phyloP scores from a whole-genome alignment of 768 basidiomycete species.

The Calvatia gigantea region DNA sequence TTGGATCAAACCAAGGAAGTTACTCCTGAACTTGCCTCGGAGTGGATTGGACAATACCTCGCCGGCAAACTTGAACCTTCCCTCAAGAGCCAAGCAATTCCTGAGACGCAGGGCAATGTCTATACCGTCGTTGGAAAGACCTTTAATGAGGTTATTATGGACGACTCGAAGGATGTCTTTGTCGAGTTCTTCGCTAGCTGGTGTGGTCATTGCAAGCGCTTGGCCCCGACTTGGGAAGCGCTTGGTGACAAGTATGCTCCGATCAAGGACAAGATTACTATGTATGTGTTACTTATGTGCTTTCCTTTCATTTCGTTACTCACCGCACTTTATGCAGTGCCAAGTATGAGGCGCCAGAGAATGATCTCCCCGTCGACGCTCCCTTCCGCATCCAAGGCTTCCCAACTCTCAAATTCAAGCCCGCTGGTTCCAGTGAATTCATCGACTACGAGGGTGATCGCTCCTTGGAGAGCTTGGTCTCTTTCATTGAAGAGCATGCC shows the following conservation, averaged over 20 bases:
- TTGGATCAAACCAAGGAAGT: slow-evolving; percentile 65
- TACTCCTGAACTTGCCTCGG: slow-evolving; percentile 50
- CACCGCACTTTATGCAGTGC: slow-evolving; percentile 46
- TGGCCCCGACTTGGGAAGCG: slow-evolving; percentile 91
- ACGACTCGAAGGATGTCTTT: slow-evolving; percentile 91
- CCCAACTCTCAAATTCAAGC: slow-evolving; percentile 97
- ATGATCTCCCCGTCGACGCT: slow-evolving; percentile 87
- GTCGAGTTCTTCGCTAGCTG: slow-evolving; percentile 97
- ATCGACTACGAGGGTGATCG: slow-evolving; percentile 93
- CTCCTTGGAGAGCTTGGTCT: slow-evolving; percentile 78
- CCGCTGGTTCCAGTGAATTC: slow-evolving; percentile 82
- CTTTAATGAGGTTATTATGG: slow-evolving; percentile 83
- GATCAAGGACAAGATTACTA: slow-evolving; percentile 70
- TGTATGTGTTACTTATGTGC: slow-evolving; percentile 45
- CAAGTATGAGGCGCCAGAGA: slow-evolving; percentile 95
- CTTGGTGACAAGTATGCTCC: slow-evolving; percentile 81
- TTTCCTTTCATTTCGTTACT: slow-evolving; percentile 11
- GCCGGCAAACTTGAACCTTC: slow-evolving; percentile 73
- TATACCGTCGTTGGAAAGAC: slow-evolving; percentile 82
- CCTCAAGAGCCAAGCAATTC: slow-evolving; percentile 89
- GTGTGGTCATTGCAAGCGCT: slow-evolving; percentile 97
- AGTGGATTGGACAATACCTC: slow-evolving; percentile 62
- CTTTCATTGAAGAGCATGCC: slow-evolving; percentile 79
- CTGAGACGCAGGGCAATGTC: slow-evolving; percentile 76
- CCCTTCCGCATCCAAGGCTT: slow-evolving; percentile 86